A percentile compares a stretch with the other conserved stretches of the same genome.
phyloP scores from a whole-genome alignment of 2,329 filamentous ascomycete species.

The Penicillium freii region DNA sequence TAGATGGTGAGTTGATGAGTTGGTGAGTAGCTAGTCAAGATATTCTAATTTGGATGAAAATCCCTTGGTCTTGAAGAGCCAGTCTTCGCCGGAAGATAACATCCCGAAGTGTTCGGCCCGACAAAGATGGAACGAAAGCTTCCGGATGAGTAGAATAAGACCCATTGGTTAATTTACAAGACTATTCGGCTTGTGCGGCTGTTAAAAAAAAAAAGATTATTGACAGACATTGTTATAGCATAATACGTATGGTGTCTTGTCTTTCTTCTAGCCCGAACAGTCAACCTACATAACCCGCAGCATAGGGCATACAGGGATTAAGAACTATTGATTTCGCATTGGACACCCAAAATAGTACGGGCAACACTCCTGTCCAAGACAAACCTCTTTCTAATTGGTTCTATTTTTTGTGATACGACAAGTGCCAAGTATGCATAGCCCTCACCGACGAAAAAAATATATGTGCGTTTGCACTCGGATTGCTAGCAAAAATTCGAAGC shows the following conservation, averaged over 20 bases:
- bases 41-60: neutral
- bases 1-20: neutral
- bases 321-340: no score
- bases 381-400: neutral
- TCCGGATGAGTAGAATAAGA: neutral
- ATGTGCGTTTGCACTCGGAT: neutral
- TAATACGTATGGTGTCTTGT: neutral
- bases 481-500: neutral
- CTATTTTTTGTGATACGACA: neutral
- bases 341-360: neutral
- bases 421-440: neutral
- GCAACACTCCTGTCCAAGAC: neutral
- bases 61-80: neutral
- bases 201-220: no score
- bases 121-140: constrained; percentile 1
- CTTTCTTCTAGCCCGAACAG: neutral
- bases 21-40: neutral
- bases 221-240: no score
- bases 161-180: neutral
- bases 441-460: neutral
- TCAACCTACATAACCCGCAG: neutral
- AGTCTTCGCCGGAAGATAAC: constrained; percentile 1
- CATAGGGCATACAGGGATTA: neutral
- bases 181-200: neutral
- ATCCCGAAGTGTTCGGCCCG: constrained; percentile 3